phyloP scores from a whole-genome alignment of 768 basidiomycete species.

The Gloeopeniophorella convolvens region DNA sequence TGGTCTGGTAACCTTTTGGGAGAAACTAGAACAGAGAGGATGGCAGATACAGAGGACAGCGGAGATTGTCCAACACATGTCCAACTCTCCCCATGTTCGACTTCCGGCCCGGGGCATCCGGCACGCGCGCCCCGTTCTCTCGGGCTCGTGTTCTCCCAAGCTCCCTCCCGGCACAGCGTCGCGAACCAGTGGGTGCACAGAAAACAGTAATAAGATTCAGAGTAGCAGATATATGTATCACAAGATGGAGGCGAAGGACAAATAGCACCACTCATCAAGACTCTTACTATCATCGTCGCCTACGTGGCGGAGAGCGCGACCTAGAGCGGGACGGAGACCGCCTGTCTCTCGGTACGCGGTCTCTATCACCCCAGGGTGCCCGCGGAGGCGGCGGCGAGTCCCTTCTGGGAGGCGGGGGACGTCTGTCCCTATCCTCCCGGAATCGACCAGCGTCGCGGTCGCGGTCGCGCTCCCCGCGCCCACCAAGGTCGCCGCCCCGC shows the following conservation, averaged over 20 bases:
- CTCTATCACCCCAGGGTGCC: constrained; percentile 32
- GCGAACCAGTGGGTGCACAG: no score
- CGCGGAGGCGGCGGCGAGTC: constrained; percentile 41
- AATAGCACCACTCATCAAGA: no score
- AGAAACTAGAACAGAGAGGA: no score
- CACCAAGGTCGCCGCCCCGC: constrained; percentile 37
- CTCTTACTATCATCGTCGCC: constrained; percentile 18
- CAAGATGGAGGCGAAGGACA: no score
- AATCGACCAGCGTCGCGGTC: constrained; percentile 32
- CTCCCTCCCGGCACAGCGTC: no score
- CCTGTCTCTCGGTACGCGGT: constrained; percentile 28
- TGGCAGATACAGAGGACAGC: no score
- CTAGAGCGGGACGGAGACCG: constrained; percentile 33
- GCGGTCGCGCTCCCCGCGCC: constrained; percentile 20
- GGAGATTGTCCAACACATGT: background rate
- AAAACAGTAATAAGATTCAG: no score
- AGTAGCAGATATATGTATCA: no score
- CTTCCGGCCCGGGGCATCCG: constrained; percentile 7
- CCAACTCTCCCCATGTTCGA: background rate
- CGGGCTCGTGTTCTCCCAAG: no score
- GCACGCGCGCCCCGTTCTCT: no score
- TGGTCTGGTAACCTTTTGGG: no score
- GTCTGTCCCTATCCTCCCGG: constrained; percentile 45
- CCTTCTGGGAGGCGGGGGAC: constrained; percentile 33
- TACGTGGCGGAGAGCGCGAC: constrained; percentile 38